phyloP scores from a whole-genome alignment of 345 rosid genomes.

The Citrus maxima region DNA sequence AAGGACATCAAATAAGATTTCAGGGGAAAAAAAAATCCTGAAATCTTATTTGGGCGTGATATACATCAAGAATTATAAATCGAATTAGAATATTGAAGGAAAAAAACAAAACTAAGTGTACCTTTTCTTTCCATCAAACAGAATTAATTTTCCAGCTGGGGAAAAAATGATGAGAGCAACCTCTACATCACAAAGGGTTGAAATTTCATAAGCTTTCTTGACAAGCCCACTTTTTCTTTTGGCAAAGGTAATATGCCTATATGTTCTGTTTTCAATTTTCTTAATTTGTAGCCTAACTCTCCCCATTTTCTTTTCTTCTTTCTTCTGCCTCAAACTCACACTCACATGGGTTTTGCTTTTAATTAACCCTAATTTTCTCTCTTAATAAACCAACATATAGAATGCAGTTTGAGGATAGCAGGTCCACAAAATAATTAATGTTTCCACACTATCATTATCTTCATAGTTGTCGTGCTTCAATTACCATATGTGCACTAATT shows the following conservation, averaged over 20 bases:
- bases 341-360: background rate
- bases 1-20: background rate
- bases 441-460: background rate
- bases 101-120: background rate
- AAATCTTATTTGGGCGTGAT: background rate
- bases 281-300: slow-evolving; percentile 3
- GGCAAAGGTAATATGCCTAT: slow-evolving; percentile 20
- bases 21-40: background rate
- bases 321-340: background rate
- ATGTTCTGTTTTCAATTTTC: slow-evolving; percentile 2
- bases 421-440: background rate
- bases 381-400: background rate
- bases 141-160: slow-evolving; percentile 26
- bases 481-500: background rate
- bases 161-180: slow-evolving; percentile 25
- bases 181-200: slow-evolving; percentile 24
- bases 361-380: background rate
- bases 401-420: background rate
- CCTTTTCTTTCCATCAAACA: slow-evolving; percentile 23
- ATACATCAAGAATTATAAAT: background rate
- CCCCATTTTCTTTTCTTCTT: slow-evolving; percentile 3
- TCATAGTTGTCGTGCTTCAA: background rate
- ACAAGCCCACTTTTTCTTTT: slow-evolving; percentile 32
- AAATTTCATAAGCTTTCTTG: slow-evolving; percentile 34
- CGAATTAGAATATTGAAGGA: background rate